Conservation (phyloP, 2,329 filamentous ascomycete genomes). For the Fusarium sambucinum region DNA sequence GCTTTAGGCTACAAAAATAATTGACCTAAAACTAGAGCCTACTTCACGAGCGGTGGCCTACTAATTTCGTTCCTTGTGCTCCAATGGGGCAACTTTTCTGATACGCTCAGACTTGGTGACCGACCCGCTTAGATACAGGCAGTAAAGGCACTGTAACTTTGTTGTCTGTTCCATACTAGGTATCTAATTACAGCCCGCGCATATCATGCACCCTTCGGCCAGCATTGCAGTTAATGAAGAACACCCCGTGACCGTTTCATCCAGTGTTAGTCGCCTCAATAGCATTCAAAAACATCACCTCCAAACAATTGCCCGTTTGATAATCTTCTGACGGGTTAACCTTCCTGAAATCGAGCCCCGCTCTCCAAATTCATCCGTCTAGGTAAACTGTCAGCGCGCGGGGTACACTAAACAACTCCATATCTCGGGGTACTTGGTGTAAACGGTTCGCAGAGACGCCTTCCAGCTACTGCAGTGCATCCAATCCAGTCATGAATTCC, state of each 20-base stretch:
- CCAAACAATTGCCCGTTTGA: background rate
- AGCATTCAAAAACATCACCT: background rate
- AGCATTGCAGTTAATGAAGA: constrained; percentile 7
- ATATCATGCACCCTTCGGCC: constrained; percentile 15
- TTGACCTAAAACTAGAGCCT: no score
- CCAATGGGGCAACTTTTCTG: no score
- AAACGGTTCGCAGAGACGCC: constrained; percentile 8
- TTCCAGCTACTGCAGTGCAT: constrained; percentile 20
- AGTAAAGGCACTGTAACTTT: background rate
- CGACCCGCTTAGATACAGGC: background rate
- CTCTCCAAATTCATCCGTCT: constrained; percentile 14
- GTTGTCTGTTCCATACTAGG: background rate
- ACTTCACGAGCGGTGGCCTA: no score
- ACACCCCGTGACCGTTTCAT: constrained; percentile 3
- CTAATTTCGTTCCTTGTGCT: no score
- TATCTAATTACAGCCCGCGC: background rate
- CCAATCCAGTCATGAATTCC: constrained; percentile 18
- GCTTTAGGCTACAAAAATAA: no score
- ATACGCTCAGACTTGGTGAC: background rate
- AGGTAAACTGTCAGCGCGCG: constrained; percentile 14
- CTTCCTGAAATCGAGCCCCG: constrained; percentile 30
- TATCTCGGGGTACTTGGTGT: constrained; percentile 24
- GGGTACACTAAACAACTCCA: constrained; percentile 27
- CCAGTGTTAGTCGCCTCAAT: background rate
- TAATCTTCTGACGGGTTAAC: constrained; percentile 27